These are phyloP conservation scores for Paecilomyces fulvus DNA, from an alignment of 2,329 filamentous ascomycete genomes.

Conservation along the genomic window DNA sequence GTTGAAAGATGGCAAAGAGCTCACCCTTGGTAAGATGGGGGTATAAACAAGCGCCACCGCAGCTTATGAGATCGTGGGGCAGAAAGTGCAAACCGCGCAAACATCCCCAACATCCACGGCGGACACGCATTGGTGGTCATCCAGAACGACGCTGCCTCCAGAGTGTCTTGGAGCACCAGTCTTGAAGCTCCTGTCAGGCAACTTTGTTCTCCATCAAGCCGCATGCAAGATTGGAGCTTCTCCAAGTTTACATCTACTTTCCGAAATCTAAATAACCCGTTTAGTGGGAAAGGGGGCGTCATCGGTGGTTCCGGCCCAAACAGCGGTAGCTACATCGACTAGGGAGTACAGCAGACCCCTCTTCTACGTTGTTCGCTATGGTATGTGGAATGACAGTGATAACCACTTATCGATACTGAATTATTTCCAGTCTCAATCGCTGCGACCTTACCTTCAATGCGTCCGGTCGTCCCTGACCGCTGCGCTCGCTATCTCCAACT, in stretches of 20 bases:
- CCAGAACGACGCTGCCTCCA: neutral
- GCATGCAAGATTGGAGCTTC: neutral
- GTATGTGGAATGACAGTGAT: neutral
- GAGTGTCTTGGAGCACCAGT: neutral
- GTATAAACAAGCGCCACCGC: slow-evolving; percentile 7
- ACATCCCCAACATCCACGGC: slow-evolving; percentile 8
- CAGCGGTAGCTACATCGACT: neutral
- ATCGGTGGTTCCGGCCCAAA: neutral
- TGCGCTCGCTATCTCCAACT: slow-evolving; percentile 89
- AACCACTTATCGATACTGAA: neutral
- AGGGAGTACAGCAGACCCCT: neutral
- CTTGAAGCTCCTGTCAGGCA: neutral
- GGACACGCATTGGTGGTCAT: neutral
- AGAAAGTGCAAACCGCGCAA: slow-evolving; percentile 26
- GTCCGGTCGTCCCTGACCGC: slow-evolving; percentile 91
- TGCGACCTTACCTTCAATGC: slow-evolving; percentile 92
- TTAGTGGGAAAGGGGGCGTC: neutral
- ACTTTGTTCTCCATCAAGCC: neutral
- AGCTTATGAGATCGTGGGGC: slow-evolving; percentile 5
- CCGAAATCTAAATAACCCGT: neutral
- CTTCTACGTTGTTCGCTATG: neutral
- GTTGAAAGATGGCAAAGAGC: slow-evolving; percentile 1
- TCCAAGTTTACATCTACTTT: neutral
- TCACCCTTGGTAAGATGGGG: neutral
- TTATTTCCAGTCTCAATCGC: slow-evolving; percentile 70